Percentiles rank a stretch among this genome's conserved stretches.
Conservation (phyloP, 208 protist genomes). For the Leishmania tarentolae region DNA sequence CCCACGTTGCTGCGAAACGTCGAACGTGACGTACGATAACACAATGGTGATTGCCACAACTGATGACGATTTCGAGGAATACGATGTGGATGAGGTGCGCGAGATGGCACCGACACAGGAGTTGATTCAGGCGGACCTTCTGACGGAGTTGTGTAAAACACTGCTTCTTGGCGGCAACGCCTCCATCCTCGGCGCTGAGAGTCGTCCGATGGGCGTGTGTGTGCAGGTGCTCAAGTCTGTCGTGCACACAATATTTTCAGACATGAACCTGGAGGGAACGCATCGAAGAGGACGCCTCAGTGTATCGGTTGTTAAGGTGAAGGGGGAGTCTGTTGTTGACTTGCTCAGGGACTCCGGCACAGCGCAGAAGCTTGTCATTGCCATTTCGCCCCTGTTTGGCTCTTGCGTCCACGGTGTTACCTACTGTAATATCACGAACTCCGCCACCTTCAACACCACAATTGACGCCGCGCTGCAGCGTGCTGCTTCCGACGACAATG, state of each 20-base stretch:
- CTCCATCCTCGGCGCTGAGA: constrained; percentile 71
- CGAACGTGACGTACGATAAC: constrained; percentile 70
- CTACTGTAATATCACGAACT: constrained; percentile 38
- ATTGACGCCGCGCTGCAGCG: constrained; percentile 47
- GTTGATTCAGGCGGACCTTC: constrained; percentile 42
- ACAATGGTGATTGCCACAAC: constrained; percentile 63
- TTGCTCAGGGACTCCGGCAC: constrained; percentile 40
- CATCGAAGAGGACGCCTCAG: constrained; percentile 41
- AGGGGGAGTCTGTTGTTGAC: constrained; percentile 65
- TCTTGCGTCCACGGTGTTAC: constrained; percentile 74
- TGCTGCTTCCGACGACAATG: constrained; percentile 34
- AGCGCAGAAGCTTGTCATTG: constrained; percentile 71
- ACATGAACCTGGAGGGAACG: constrained; percentile 30
- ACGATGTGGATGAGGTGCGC: constrained; percentile 78
- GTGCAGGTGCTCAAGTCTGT: constrained; percentile 60
- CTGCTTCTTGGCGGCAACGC: constrained; percentile 72
- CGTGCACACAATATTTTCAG: constrained; percentile 53
- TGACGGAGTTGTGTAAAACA: constrained; percentile 62
- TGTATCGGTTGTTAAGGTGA: constrained; percentile 72
- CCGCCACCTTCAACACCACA: constrained; percentile 48
- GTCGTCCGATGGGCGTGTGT: constrained; percentile 52
- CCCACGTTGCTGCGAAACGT: constrained; percentile 56
- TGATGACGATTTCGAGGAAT: constrained; percentile 77
- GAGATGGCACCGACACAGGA: constrained; percentile 40
- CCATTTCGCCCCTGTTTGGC: constrained; percentile 82